Evolutionary conservation across 2,329 filamentous ascomycete species (phyloP).

Genomic region (Beauveria rudraprayagi): DNA sequence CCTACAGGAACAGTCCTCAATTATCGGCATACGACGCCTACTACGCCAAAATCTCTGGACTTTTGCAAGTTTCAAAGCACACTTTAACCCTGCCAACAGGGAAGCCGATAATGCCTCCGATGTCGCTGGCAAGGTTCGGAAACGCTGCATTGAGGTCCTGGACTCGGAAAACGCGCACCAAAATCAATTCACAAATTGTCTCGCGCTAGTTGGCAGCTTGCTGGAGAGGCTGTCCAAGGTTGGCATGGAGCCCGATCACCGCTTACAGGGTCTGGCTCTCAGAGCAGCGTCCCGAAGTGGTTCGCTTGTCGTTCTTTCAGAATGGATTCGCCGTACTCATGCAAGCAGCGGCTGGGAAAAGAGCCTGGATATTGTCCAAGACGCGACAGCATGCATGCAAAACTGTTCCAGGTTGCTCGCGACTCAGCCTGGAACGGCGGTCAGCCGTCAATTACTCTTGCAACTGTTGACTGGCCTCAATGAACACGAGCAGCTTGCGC

Average conservation of each 20-base stretch:
- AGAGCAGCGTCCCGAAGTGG: not conserved
- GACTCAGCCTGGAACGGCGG: not conserved
- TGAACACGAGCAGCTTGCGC: conserved; percentile 15
- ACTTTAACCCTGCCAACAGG: not conserved
- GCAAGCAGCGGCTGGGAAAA: not conserved
- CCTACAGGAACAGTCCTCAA: conserved; percentile 18
- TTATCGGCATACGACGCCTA: conserved; percentile 24
- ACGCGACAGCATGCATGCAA: conserved; percentile 4
- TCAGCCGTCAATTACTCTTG: conserved; percentile 20
- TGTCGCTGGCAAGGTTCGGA: not conserved
- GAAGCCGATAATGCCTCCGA: not conserved
- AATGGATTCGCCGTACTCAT: conserved; percentile 6
- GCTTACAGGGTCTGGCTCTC: conserved; percentile 1
- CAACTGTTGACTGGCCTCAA: conserved; percentile 22
- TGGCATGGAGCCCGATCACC: not conserved
- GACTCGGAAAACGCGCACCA: not conserved
- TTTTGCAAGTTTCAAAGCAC: not conserved
- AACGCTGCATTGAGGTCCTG: not conserved
- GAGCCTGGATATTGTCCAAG: not conserved
- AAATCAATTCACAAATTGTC: not conserved
- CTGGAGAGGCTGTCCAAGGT: not conserved
- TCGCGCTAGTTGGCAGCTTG: conserved; percentile 3
- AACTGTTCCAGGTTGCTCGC: not conserved
- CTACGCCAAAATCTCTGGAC: conserved; percentile 20
- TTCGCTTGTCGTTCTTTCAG: not conserved